Conservation (phyloP, 2,329 filamentous ascomycete species). For the Stemphylium lycopersici region DNA sequence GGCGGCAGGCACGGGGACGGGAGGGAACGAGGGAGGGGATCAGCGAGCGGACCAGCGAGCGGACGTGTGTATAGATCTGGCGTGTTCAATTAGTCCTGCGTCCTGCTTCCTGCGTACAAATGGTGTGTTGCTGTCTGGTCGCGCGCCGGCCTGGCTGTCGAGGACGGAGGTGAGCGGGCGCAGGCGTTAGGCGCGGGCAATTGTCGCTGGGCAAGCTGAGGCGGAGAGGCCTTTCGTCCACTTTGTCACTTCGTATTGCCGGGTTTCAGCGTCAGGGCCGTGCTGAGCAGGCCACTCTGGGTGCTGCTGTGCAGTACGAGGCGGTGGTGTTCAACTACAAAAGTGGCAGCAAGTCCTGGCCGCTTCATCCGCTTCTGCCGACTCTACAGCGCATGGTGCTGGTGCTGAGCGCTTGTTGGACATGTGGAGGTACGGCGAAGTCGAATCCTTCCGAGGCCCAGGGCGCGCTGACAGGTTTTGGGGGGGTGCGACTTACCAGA, state of each 20-base stretch:
- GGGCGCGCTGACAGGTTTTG: slow-evolving; percentile 8
- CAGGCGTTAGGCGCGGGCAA: not conserved
- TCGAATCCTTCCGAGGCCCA: too few species aligned
- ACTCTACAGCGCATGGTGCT: slow-evolving; percentile 7
- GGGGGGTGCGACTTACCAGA: slow-evolving; percentile 25
- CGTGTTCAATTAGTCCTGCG: not conserved
- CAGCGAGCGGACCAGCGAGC: slow-evolving; percentile 14
- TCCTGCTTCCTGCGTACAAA: not conserved
- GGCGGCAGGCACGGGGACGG: not conserved
- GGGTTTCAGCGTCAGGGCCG: slow-evolving; percentile 16
- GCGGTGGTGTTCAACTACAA: slow-evolving; percentile 1
- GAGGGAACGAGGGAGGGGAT: slow-evolving; percentile 8
- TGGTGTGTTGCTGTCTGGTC: not conserved
- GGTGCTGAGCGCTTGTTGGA: slow-evolving; percentile 3
- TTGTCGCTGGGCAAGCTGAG: slow-evolving; percentile 8
- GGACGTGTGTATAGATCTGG: slow-evolving; percentile 9
- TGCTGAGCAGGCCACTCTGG: slow-evolving; percentile 4
- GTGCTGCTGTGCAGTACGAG: not conserved
- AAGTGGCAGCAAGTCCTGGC: slow-evolving; percentile 5
- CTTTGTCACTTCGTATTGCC: slow-evolving; percentile 11
- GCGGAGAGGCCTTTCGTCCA: slow-evolving; percentile 1
- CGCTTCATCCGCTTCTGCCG: slow-evolving; percentile 2
- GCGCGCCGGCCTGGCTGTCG: slow-evolving; percentile 4
- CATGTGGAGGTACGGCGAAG: not conserved
- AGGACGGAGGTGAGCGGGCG: slow-evolving; percentile 8